These are phyloP conservation scores for Ascochyta fabae DNA, from an alignment of 2,329 filamentous ascomycete genomes.

Conservation along the genomic window DNA sequence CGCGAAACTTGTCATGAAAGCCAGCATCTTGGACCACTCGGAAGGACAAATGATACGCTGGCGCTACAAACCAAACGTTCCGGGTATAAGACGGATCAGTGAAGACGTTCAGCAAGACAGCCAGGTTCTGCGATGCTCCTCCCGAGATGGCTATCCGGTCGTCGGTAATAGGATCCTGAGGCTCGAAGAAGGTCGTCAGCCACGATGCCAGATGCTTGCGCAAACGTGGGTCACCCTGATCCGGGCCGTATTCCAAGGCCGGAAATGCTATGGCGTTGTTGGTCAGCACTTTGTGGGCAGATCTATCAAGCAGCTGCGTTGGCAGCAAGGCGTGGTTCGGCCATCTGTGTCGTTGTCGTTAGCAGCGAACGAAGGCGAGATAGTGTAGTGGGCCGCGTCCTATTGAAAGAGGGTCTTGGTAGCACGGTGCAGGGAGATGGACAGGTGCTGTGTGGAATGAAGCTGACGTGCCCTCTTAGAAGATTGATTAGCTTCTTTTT, in stretches of 20 bases:
- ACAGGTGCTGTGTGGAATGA: slow-evolving; percentile 9
- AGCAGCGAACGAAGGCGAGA: slow-evolving; percentile 18
- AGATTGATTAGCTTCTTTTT: slow-evolving; percentile 47
- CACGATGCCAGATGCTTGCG: slow-evolving; percentile 72
- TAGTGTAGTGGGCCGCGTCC: slow-evolving; percentile 28
- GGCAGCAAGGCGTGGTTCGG: slow-evolving; percentile 71
- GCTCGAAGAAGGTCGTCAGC: slow-evolving; percentile 69
- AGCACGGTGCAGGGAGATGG: slow-evolving; percentile 9
- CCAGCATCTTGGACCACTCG: slow-evolving; percentile 84
- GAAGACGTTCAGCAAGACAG: slow-evolving; percentile 77
- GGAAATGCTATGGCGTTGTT: slow-evolving; percentile 65
- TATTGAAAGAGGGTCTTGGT: slow-evolving; percentile 15
- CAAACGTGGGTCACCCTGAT: slow-evolving; percentile 65
- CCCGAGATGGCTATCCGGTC: slow-evolving; percentile 80
- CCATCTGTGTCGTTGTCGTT: slow-evolving; percentile 61
- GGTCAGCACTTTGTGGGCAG: slow-evolving; percentile 67
- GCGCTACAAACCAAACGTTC: slow-evolving; percentile 80
- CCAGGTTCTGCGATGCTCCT: slow-evolving; percentile 83
- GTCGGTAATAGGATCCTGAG: slow-evolving; percentile 52
- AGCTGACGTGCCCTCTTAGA: slow-evolving; percentile 43
- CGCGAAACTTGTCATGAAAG: slow-evolving; percentile 70
- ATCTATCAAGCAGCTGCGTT: slow-evolving; percentile 64
- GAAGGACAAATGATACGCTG: slow-evolving; percentile 84
- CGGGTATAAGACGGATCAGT: slow-evolving; percentile 78
- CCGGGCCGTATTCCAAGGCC: slow-evolving; percentile 80